Conservation (phyloP, 768 basidiomycete species). For the Amanita subjunquillea region DNA sequence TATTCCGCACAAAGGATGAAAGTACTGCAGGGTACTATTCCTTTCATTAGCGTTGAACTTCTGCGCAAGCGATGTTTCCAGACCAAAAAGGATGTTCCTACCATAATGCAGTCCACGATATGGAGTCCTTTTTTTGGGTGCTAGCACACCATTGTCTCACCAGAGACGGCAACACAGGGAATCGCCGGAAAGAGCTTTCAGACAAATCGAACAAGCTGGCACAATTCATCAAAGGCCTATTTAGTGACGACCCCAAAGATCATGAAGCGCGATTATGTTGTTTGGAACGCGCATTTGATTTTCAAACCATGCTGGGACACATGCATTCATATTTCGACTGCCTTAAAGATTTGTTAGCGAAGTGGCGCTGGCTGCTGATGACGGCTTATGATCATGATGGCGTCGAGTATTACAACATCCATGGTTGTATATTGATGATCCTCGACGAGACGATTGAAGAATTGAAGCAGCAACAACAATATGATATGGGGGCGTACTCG, state of each 20-base stretch:
- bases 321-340: not conserved
- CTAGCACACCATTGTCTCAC: constrained; percentile 11
- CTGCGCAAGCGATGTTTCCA: not conserved
- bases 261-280: too few relatives aligned
- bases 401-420: not conserved
- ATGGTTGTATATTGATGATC: not conserved
- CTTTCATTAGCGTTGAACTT: not conserved
- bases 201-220: not conserved
- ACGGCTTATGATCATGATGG: not conserved
- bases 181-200: not conserved
- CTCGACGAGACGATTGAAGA: not conserved
- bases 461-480: not conserved
- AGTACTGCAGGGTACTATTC: not conserved
- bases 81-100: too few relatives aligned
- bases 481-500: too few relatives aligned
- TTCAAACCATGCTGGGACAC: not conserved
- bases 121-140: constrained; percentile 16
- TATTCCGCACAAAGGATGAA: not conserved
- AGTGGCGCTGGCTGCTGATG: not conserved
- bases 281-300: too few relatives aligned
- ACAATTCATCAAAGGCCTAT: too few relatives aligned
- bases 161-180: constrained; percentile 8
- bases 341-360: not conserved
- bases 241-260: not conserved
- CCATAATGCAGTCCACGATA: constrained; percentile 10